These are phyloP conservation scores for Penicillium flavigenum DNA, from an alignment of 495 filamentous ascomycete species.

Conservation along the genomic window DNA sequence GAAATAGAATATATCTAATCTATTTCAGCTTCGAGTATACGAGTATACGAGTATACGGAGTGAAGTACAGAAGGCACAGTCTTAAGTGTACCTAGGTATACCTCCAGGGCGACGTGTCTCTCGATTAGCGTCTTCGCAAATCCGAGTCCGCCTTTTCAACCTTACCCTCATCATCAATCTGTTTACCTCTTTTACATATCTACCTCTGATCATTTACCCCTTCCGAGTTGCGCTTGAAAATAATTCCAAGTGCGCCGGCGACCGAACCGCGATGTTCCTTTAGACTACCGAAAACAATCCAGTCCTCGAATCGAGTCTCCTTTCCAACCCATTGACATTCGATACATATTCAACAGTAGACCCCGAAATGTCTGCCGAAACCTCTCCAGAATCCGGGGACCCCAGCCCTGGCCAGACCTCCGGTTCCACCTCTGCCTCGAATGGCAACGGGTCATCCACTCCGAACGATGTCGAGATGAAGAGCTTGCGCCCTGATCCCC, in stretches of 20 bases:
- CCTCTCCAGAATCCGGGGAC: constrained; percentile 29
- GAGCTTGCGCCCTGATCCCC: constrained; percentile 51
- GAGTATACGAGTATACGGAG: neutral
- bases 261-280: constrained; percentile 16
- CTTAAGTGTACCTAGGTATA: neutral
- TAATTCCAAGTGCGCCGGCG: neutral
- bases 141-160: constrained; percentile 1
- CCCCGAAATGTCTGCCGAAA: constrained; percentile 31
- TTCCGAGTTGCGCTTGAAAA: neutral
- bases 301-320: constrained; percentile 15
- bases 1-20: neutral
- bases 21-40: neutral
- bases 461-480: constrained; percentile 72
- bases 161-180: neutral
- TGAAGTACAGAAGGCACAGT: neutral
- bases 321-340: constrained; percentile 7
- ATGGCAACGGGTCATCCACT: constrained; percentile 57
- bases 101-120: neutral
- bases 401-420: constrained; percentile 28
- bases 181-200: neutral
- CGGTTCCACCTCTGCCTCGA: constrained; percentile 35
- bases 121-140: constrained; percentile 13
- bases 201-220: neutral
- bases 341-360: constrained; percentile 6
- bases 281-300: constrained; percentile 12